Evolutionary conservation across 768 basidiomycete species (phyloP), one percentile per base, ranked within the genome.

Genomic region (Russula earlei): DNA sequence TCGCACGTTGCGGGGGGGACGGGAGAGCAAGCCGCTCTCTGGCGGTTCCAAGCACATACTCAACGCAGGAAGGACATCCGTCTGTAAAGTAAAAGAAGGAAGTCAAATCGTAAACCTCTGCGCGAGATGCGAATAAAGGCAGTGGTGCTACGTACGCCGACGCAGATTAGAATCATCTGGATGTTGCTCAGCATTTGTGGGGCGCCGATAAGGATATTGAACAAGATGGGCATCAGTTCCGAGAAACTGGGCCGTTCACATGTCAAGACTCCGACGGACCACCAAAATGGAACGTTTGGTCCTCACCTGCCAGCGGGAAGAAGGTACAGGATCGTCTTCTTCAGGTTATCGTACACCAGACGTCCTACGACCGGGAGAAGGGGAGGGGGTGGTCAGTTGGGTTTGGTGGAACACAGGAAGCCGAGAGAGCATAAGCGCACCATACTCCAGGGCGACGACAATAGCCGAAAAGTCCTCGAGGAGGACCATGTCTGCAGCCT

Each of bases 401-500:
- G 14, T 36, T 14, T 14, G 2, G 4, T 1, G 34, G 14, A 15
- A 4, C 34, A 19, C 27, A 15, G 12, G 6, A 11, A 27, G 24
- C 5, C 4, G 11, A 4, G 15, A 46, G 19, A 34, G 7, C 17
- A 34, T 19, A 43, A 40, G 59, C 60, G 36, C 37, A 58, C 84
- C 84, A 66, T 83, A 82, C 66, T 82, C 74, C 62, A 85, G 77
- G 1, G 80, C 84, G 42, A 75, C 74, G 47, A 81, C 73, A 56
- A 85, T 84, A 1, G 81, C 79, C 1, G 81, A 78, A 60, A 87
- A 83, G 64, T 83, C 81, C 54, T 83, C 78, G 47, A 83, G 73
- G 17, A 87, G 72, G 15, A 85, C 75, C 52, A 85, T 74, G 62
- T 83, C 82, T 7, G 82, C 75, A 5, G 82, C 82, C 68, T 79